Base-by-base conservation (phyloP, 192 early-diverging fungal genomes). In the Pilobolus umbonatus region DNA sequence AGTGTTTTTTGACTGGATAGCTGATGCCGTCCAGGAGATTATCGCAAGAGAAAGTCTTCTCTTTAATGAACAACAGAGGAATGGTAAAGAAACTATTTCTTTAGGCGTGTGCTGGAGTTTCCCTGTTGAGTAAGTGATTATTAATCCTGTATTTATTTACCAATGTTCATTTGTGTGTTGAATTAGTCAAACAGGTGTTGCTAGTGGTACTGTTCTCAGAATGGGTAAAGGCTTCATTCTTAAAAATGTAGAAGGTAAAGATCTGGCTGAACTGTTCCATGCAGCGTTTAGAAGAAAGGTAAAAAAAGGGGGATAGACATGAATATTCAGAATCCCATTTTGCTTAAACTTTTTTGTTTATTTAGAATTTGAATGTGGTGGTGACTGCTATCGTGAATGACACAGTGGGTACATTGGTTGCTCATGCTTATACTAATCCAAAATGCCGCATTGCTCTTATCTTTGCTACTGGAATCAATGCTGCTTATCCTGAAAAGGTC, bases 331-430 rank as follows among this genome's bases (percentile, higher is more conserved):
- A n/a, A n/a, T n/a, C n/a, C n/a, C n/a, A n/a, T n/a, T n/a, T n/a
- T n/a, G 26, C 32, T 34, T 21, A 14, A 22, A 24, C 19, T 36
- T 53, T 4, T 53, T 22, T 22, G 11, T 19, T 36, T 25, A 12
- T 14, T 15, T 48, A 81, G 72, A 75, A 75, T 6, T 56, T 93
- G 60, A 88, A 88, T 34, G 83, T 91, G 25, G 65, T 74, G 45
- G 86, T 97, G 31, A 81, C 80, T 51, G 96, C 95, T 39, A 84
- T 98, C 39, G 84, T 97, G 50, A 98, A 97, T 77, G 96, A 98
- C 68, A 95, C 94, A 11, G 94, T 97, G 17, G 93, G 94, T 30
- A 92, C 96, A 29, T 77, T 98, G 36, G 77, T 97, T 29, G 84
- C 92, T 9, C 84, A 95, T 62, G 93, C 92, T 29, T 97, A 97